Conservation (phyloP, 179 eudicot species). For the Amaranthus tricolor region DNA sequence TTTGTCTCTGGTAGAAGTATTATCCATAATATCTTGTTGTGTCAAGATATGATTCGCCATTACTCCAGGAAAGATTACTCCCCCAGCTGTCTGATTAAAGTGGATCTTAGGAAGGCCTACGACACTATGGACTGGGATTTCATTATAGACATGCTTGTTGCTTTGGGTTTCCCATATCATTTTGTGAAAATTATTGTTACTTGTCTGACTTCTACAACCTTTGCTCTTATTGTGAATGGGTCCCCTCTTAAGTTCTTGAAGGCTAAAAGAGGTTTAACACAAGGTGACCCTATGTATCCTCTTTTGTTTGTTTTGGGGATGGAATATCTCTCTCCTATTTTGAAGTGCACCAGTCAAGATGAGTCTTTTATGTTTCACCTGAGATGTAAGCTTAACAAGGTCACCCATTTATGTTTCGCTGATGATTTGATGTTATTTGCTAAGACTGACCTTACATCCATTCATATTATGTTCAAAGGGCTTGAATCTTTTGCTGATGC, state of each 20-base stretch:
- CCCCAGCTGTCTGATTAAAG: too few relatives aligned
- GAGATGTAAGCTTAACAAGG: too few relatives aligned
- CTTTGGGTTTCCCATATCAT: neutral
- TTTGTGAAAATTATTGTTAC: too few relatives aligned
- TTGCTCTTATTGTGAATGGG: neutral
- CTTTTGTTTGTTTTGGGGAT: neutral
- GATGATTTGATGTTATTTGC: neutral
- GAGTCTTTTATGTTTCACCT: too few relatives aligned
- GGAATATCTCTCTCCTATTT: neutral
- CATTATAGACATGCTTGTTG: neutral
- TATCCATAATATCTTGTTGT: neutral
- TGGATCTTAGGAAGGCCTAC: too few relatives aligned
- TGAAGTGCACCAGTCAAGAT: neutral
- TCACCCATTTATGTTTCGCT: neutral
- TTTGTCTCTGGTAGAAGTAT: neutral
- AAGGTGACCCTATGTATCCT: neutral
- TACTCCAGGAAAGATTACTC: too few relatives aligned
- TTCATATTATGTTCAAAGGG: neutral
- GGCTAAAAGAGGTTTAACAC: too few relatives aligned
- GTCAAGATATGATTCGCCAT: neutral
- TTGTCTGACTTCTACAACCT: neutral
- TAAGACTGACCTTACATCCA: neutral
- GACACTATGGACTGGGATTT: too few relatives aligned
- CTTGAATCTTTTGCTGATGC: neutral
- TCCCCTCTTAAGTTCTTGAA: neutral